These are phyloP conservation scores for Populus hybrid DNA, from an alignment of 441 rosid genomes.

Conservation along the genomic window DNA sequence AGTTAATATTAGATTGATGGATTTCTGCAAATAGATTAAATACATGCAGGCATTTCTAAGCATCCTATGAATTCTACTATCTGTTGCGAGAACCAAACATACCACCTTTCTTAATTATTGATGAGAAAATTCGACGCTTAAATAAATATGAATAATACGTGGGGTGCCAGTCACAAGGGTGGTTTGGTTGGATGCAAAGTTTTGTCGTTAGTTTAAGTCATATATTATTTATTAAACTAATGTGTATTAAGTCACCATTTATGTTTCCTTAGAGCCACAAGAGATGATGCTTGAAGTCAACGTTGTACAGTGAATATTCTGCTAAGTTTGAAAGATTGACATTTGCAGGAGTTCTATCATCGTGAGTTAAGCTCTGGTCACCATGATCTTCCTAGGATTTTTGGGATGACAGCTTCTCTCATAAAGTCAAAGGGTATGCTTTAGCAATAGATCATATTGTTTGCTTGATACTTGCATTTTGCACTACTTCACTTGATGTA, in stretches of 20 bases:
- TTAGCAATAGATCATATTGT: background rate
- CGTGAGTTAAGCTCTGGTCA: conserved; percentile 30
- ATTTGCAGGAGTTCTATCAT: conserved; percentile 84
- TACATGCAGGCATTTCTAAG: background rate
- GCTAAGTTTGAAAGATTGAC: background rate
- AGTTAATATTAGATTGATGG: background rate
- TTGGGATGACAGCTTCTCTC: conserved; percentile 97
- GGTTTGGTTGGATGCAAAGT: background rate
- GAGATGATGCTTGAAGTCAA: background rate
- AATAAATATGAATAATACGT: background rate
- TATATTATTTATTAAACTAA: background rate
- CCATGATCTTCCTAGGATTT: conserved; percentile 62
- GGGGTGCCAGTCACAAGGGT: background rate
- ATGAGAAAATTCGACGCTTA: background rate
- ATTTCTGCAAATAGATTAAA: background rate
- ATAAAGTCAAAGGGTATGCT: conserved; percentile 72
- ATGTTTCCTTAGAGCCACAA: background rate
- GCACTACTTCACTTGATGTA: background rate
- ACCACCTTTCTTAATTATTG: background rate
- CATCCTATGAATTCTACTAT: background rate
- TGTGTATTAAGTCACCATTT: background rate
- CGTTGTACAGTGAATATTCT: background rate
- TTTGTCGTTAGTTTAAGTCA: background rate
- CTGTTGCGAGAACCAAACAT: background rate
- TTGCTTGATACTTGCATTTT: conserved; percentile 4